phyloP scores from a whole-genome alignment of 306 rosid genomes.

The Crataegus laevigata region DNA sequence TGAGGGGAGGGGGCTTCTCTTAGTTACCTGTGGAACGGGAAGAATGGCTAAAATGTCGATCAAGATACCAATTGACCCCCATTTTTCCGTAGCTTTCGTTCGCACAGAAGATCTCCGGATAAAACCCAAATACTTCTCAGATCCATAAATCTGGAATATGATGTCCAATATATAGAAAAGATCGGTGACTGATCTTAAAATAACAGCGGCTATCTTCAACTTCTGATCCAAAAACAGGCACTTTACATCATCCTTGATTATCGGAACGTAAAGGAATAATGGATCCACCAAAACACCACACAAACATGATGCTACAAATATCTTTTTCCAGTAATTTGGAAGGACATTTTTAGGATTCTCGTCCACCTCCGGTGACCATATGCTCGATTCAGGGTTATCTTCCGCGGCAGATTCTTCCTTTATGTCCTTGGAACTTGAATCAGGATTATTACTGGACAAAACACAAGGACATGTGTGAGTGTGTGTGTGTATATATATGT shows the following conservation, averaged over 20 bases:
- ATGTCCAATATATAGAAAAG: slow-evolving; percentile 15
- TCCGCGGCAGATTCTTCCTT: too few relatives aligned
- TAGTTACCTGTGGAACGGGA: slow-evolving; percentile 18
- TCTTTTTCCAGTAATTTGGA: not conserved
- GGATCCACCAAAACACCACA: slow-evolving; percentile 29
- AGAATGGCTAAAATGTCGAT: slow-evolving; percentile 29
- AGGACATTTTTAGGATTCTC: too few relatives aligned
- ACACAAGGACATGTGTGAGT: too few relatives aligned
- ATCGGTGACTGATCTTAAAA: slow-evolving; percentile 20
- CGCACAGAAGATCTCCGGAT: not conserved
- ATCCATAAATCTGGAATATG: not conserved
- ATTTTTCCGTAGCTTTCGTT: not conserved
- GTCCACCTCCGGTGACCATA: too few relatives aligned
- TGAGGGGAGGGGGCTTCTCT: not conserved
- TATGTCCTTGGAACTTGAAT: too few relatives aligned
- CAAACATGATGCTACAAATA: slow-evolving; percentile 21
- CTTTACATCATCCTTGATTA: not conserved
- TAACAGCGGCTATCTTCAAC: slow-evolving; percentile 13
- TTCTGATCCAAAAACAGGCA: slow-evolving; percentile 17
- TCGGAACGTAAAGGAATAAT: slow-evolving; percentile 27
- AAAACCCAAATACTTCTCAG: not conserved
- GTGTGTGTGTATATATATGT: too few relatives aligned
- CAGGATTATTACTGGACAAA: too few relatives aligned
- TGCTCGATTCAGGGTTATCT: too few relatives aligned
- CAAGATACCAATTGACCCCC: not conserved